phyloP scores from a whole-genome alignment of 192 early-diverging fungal species.

The Entophlyctis helioformis region DNA sequence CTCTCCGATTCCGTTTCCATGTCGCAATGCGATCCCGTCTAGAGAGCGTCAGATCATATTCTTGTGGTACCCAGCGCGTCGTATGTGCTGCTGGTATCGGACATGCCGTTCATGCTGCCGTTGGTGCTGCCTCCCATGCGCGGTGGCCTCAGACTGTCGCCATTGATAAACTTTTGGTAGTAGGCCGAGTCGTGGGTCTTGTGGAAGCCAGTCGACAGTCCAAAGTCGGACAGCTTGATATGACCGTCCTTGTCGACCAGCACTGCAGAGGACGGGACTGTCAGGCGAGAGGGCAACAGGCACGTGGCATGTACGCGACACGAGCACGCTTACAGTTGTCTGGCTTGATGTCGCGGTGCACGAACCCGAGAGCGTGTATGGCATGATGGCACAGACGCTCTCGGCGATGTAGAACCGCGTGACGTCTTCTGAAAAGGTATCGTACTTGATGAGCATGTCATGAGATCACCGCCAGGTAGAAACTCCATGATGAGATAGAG shows the following conservation, averaged over 20 bases:
- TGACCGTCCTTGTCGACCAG: conserved; percentile 98
- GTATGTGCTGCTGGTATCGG: conserved; percentile 17
- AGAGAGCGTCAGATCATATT: conserved; percentile 88
- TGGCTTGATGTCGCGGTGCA: conserved; percentile 69
- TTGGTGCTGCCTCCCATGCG: conserved; percentile 20
- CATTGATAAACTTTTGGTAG: too few species aligned
- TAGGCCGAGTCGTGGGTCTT: conserved; percentile 97
- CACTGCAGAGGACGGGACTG: too few species aligned
- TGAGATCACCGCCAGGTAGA: conserved; percentile 95
- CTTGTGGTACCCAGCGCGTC: conserved; percentile 27
- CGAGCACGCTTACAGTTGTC: conserved; percentile 29
- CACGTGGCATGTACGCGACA: too few species aligned
- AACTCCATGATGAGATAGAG: conserved; percentile 99
- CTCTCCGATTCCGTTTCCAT: conserved; percentile 94
- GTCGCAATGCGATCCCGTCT: conserved; percentile 93
- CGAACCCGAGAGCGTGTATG: conserved; percentile 88
- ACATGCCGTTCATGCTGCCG: conserved; percentile 23
- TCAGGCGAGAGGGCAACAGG: too few species aligned
- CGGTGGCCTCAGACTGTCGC: too few species aligned
- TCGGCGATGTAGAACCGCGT: conserved; percentile 99
- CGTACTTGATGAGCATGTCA: conserved; percentile 99
- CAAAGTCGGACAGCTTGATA: conserved; percentile 98
- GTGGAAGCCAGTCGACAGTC: conserved; percentile 98
- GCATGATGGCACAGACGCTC: conserved; percentile 82
- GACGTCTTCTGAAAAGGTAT: conserved; percentile 90